Evolutionary conservation across 306 rosid genomes (phyloP).

Genomic region (Casuarina equisetifolia): DNA sequence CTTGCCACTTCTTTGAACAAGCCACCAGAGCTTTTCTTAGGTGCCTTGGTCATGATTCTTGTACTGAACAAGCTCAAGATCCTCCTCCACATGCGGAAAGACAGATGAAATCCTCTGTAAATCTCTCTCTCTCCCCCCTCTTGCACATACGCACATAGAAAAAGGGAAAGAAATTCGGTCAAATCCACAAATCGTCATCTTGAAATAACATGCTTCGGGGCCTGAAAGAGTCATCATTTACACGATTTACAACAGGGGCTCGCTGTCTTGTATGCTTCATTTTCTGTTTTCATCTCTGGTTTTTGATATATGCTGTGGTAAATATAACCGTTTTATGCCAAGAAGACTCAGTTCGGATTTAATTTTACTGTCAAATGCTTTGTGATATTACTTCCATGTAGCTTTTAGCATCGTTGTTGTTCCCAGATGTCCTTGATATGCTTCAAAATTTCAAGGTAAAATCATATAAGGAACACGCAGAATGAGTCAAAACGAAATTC

Average conservation of each 20-base stretch:
- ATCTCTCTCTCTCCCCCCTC: not conserved
- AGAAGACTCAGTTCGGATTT: not conserved
- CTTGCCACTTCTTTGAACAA: constrained; percentile 40
- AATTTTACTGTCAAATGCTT: not conserved
- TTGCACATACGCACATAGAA: not conserved
- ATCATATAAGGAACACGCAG: too few species aligned
- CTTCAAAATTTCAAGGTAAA: too few species aligned
- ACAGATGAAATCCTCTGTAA: constrained; percentile 16
- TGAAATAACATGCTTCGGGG: not conserved
- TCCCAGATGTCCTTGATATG: too few species aligned
- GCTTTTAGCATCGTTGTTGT: too few species aligned
- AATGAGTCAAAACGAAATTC: too few species aligned
- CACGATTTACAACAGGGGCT: too few species aligned
- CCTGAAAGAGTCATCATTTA: not conserved
- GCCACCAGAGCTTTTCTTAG: constrained; percentile 37
- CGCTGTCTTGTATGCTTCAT: not conserved
- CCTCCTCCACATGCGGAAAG: constrained; percentile 14
- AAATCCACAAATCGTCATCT: constrained; percentile 31
- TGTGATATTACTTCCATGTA: too few species aligned
- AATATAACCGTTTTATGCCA: not conserved
- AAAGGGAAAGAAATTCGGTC: constrained; percentile 18
- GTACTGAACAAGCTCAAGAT: not conserved
- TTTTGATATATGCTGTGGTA: not conserved
- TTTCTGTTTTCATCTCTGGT: not conserved
- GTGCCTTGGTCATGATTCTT: constrained; percentile 34